Base-by-base conservation (phyloP, 371 early-diverging fungal genomes). In the Rhizopus sp. region DNA sequence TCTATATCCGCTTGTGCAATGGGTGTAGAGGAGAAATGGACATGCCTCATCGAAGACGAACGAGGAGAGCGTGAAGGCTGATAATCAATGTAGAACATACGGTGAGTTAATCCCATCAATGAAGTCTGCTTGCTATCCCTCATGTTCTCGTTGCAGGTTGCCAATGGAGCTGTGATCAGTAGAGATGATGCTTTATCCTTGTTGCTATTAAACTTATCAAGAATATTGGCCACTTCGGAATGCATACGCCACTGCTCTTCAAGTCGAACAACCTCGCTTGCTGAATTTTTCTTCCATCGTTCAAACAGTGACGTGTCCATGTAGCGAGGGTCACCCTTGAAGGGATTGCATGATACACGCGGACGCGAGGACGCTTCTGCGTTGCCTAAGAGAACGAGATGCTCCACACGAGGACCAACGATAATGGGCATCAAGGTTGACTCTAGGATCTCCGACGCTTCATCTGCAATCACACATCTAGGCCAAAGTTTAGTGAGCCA, bases 181-280 rank as follows among this genome's bases (percentile, higher is more conserved):
- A 61, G 23, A 0, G 53, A 32, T 0, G 50, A 31, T 10, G 41
- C 41, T 7, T 62, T 50, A 8, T 60, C 48, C 4, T 55, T 55
- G 29, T 3, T 51, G 50, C 53, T 47, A 55, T 60, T 52, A 41
- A 70, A 50, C 42, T 52, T n/a, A 55, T 71, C 32, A 44, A 63
- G 32, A 35, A 63, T 10, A 54, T 33, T n/a, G 1, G 55, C 53
- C 1, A 76, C 55, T 7, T 62, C 67, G 0, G 68, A 40, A 31
- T 68, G 66, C 72, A 78, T 73, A 17, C 75, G 69, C 73, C 75
- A 78, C 44, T 78, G 75, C 40, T 78, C 75, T 40, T 73, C 66
- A 0, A 78, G 41, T 1, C 45, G 39, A 0, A 62, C 38, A 7
- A 68, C 51, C 29, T 70, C 61, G 13, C 65, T 69, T 7, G 66